A percentile compares a stretch with the other conserved stretches of the same genome.
Evolutionary conservation across 805 yeast genomes (phyloP).

Genomic region (Candida oleophila): DNA sequence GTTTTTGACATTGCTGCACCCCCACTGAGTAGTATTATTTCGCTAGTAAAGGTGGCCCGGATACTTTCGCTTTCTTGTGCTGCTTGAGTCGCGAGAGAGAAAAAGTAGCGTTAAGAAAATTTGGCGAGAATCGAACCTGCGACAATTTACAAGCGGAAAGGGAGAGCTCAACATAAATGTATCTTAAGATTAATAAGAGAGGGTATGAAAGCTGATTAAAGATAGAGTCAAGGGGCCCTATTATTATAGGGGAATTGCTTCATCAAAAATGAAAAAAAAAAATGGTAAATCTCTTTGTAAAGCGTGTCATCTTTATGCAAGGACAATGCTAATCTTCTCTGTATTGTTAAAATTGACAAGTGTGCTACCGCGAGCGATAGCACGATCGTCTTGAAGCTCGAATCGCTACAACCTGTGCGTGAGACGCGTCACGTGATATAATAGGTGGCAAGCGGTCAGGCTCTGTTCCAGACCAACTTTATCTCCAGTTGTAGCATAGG

Average conservation of each 20-base stretch:
- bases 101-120: neutral
- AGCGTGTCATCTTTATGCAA: conserved; percentile 99
- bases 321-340: conserved; percentile 99
- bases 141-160: too few relatives aligned
- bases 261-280: conserved; percentile 54
- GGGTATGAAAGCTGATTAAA: too few relatives aligned
- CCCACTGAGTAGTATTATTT: neutral
- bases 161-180: too few relatives aligned
- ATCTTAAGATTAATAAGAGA: too few relatives aligned
- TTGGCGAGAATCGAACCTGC: neutral
- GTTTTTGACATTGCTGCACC: neutral
- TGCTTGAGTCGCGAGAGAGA: neutral
- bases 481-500: too few relatives aligned
- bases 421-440: too few relatives aligned
- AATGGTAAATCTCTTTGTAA: conserved; percentile 98
- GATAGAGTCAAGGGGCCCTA: too few relatives aligned
- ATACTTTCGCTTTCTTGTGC: neutral
- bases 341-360: conserved; percentile 99
- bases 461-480: too few relatives aligned
- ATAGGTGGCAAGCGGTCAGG: too few relatives aligned
- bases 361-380: conserved; percentile 46
- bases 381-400: too few relatives aligned
- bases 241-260: neutral
- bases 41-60: neutral
- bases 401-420: too few relatives aligned